phyloP scores from a whole-genome alignment of 2,329 filamentous ascomycete species.

The Colletotrichum trifolii region DNA sequence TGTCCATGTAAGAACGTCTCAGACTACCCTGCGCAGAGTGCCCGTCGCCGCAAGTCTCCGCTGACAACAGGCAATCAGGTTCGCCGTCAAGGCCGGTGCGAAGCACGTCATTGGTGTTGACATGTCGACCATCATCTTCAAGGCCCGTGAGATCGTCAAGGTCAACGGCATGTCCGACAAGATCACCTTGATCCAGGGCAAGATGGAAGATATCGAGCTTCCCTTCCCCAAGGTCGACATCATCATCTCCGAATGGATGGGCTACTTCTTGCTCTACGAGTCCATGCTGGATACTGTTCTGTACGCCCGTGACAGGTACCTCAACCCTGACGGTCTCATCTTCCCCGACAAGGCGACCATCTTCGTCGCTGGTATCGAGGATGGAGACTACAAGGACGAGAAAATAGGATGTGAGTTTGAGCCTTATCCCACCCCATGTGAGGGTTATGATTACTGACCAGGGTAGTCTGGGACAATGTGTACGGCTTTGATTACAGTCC shows the following conservation, averaged over 20 bases:
- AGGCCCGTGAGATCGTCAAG: slow-evolving; percentile 94
- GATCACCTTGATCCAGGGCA: slow-evolving; percentile 97
- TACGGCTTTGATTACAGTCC: slow-evolving; percentile 98
- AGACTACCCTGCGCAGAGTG: neutral
- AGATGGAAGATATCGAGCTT: slow-evolving; percentile 98
- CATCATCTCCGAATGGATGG: slow-evolving; percentile 99
- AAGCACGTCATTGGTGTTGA: slow-evolving; percentile 99
- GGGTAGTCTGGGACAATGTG: slow-evolving; percentile 96
- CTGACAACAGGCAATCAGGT: slow-evolving; percentile 70
- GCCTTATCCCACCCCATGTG: neutral
- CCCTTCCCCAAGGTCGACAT: slow-evolving; percentile 98
- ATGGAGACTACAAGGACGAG: slow-evolving; percentile 99
- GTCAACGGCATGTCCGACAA: slow-evolving; percentile 93
- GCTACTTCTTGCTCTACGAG: slow-evolving; percentile 98
- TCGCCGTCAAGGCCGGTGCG: slow-evolving; percentile 93
- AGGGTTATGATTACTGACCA: neutral
- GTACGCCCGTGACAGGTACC: slow-evolving; percentile 93
- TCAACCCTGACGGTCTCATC: slow-evolving; percentile 87
- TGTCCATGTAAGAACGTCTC: slow-evolving; percentile 83
- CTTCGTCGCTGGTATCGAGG: slow-evolving; percentile 96
- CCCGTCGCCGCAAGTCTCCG: neutral
- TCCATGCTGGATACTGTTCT: slow-evolving; percentile 98
- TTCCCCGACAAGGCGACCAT: slow-evolving; percentile 99
- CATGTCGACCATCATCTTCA: slow-evolving; percentile 99
- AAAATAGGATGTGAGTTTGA: slow-evolving; percentile 94